Base-by-base conservation (phyloP, 2,329 filamentous ascomycete genomes). In the Triangularia setosa region DNA sequence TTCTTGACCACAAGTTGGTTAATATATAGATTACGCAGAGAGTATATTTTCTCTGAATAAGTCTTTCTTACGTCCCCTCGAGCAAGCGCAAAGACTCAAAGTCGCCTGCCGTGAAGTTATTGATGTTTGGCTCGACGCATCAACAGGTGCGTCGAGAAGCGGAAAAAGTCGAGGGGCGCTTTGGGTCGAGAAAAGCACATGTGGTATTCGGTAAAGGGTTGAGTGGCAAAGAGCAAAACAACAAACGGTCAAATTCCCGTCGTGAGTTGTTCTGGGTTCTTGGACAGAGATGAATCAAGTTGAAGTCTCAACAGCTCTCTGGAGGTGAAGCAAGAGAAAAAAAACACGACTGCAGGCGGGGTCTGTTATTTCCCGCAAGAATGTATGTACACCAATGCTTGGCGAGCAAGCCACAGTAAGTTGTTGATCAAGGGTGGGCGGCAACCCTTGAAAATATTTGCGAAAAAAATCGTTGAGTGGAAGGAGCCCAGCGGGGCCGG, bases 1-100 rank as follows among this genome's bases (percentile, higher is more conserved):
- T 35, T 59, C 58, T 56, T n/a, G 48, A 21, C 27, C 56, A 18
- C 35, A 57, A 58, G n/a, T 14, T 24, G 12, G 58, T 24, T 62
- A n/a, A 44, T 9, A 12, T 4, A 25, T 23, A 27, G 33, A 12
- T n/a, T 55, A 62, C 57, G 57, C 60, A 64, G 54, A 60, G 25
- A 48, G 21, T 35, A 48, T 61, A 6, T 55, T 14, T 14, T 62
- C 40, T 64, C 54, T 64, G 25, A 54, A 18, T 60, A 44, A 83
- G 84, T 86, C 84, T 87, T 86, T 86, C 81, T 83, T 68, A 75
- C 78, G 76, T 80, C 79, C 79, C 78, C 68, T 71, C 73, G 71
- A 85, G 83, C 84, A 86, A 86, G 83, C 84, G 84, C 84, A 87
- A 87, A 87, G 84, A 87, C 84, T 84, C 76, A 71, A 87, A 87